These are phyloP conservation scores for Eimeria acervulina DNA, from an alignment of 169 alveolate species.

Conservation along the genomic window DNA sequence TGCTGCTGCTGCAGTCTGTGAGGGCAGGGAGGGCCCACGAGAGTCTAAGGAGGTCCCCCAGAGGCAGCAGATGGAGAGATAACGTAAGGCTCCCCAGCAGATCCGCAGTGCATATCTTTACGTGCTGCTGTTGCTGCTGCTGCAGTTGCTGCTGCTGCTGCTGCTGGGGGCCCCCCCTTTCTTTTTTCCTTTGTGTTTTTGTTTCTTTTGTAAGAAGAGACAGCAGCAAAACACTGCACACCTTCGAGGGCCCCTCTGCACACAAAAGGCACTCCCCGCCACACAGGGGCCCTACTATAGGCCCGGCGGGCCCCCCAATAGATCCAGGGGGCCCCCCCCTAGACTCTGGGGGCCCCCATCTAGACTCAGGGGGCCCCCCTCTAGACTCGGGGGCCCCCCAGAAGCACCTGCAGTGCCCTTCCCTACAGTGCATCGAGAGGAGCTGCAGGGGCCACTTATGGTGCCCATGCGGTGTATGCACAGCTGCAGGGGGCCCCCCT, in stretches of 20 bases:
- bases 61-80: background rate
- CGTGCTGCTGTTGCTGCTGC: constrained; percentile 56
- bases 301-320: constrained; percentile 18
- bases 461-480: background rate
- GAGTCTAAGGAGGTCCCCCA: constrained; percentile 45
- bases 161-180: constrained; percentile 10
- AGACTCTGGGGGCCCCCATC: background rate
- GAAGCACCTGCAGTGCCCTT: background rate
- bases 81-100: background rate
- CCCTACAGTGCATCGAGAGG: background rate
- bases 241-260: constrained; percentile 33
- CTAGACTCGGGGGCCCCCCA: background rate
- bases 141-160: constrained; percentile 30
- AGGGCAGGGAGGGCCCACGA: constrained; percentile 31
- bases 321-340: background rate
- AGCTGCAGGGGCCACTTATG: background rate
- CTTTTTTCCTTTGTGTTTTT: background rate
- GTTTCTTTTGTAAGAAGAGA: background rate
- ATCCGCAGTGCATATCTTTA: background rate
- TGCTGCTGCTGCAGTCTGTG: constrained; percentile 17
- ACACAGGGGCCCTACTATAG: background rate
- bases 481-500: background rate
- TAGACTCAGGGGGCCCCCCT: background rate
- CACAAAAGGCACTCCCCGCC: background rate
- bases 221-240: constrained; percentile 4